phyloP scores from a whole-genome alignment of 345 rosid genomes.

The Gossypium turneri region DNA sequence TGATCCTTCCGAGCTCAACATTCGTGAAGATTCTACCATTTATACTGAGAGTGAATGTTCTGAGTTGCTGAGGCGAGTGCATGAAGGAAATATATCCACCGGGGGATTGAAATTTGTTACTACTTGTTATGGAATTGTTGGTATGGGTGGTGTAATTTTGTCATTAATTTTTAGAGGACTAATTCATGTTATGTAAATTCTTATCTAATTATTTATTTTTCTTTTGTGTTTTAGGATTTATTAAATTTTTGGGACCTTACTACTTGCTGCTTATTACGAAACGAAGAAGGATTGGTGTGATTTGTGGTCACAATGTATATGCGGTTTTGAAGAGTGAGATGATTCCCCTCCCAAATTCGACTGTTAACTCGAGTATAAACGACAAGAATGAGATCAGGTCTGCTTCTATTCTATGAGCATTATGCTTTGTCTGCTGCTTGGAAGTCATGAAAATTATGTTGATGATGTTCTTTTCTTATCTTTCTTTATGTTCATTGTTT shows the following conservation, averaged over 20 bases:
- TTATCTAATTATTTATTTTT: slow-evolving; percentile 2
- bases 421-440: slow-evolving; percentile 4
- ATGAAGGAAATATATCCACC: slow-evolving; percentile 84
- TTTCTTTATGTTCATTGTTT: background rate
- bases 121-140: slow-evolving; percentile 85
- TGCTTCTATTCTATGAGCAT: slow-evolving; percentile 22
- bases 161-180: background rate
- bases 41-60: slow-evolving; percentile 67
- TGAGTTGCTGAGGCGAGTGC: slow-evolving; percentile 74
- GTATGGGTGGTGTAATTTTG: slow-evolving; percentile 38
- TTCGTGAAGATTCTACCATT: slow-evolving; percentile 73
- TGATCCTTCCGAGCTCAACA: slow-evolving; percentile 64
- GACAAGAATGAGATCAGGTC: slow-evolving; percentile 81
- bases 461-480: background rate
- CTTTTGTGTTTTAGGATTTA: slow-evolving; percentile 51
- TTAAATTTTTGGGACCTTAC: slow-evolving; percentile 92
- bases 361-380: slow-evolving; percentile 33
- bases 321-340: slow-evolving; percentile 74
- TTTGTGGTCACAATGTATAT: slow-evolving; percentile 82
- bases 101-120: slow-evolving; percentile 89
- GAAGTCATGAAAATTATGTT: slow-evolving; percentile 14
- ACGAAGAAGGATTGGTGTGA: slow-evolving; percentile 81
- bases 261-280: slow-evolving; percentile 90
- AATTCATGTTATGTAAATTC: background rate
- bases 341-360: slow-evolving; percentile 72